Percentiles rank a stretch among this genome's conserved stretches.
phyloP scores from a whole-genome alignment of 495 filamentous ascomycete species.

The Tuber umbilicatum region DNA sequence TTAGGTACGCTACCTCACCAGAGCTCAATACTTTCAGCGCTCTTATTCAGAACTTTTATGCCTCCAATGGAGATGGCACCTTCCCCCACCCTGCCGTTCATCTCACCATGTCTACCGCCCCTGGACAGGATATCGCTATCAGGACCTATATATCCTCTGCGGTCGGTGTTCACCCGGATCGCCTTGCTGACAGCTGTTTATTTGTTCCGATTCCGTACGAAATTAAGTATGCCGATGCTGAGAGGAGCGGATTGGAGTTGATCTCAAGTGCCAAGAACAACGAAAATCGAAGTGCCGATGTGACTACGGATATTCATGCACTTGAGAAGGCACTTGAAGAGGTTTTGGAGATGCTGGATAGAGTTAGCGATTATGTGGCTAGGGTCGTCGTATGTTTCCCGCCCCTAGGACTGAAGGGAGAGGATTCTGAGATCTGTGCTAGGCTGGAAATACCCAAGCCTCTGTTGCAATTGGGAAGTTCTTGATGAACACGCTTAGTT shows the following conservation, averaged over 20 bases:
- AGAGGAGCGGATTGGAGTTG: slow-evolving; percentile 83
- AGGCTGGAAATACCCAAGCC: slow-evolving; percentile 56
- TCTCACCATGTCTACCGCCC: slow-evolving; percentile 81
- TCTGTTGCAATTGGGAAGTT: slow-evolving; percentile 87
- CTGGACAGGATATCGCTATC: slow-evolving; percentile 75
- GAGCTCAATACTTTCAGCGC: slow-evolving; percentile 97
- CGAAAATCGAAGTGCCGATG: slow-evolving; percentile 62
- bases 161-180: slow-evolving; percentile 88
- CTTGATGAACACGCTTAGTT: slow-evolving; percentile 78
- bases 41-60: slow-evolving; percentile 99
- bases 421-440: slow-evolving; percentile 34
- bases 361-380: slow-evolving; percentile 81
- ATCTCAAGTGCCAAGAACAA: slow-evolving; percentile 72
- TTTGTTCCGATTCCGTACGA: slow-evolving; percentile 96
- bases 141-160: slow-evolving; percentile 89
- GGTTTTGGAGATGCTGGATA: slow-evolving; percentile 77
- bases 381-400: slow-evolving; percentile 57
- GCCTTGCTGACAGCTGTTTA: slow-evolving; percentile 86
- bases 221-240: slow-evolving; percentile 80
- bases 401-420: background rate
- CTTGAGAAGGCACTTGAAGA: slow-evolving; percentile 77
- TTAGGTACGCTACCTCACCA: slow-evolving; percentile 75
- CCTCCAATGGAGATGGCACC: slow-evolving; percentile 88
- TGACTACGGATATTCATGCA: slow-evolving; percentile 80
- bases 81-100: slow-evolving; percentile 95